Percentiles rank a stretch among this genome's conserved stretches.
Evolutionary conservation across 2,329 filamentous ascomycete genomes (phyloP).

Genomic region (Trichoderma breve): DNA sequence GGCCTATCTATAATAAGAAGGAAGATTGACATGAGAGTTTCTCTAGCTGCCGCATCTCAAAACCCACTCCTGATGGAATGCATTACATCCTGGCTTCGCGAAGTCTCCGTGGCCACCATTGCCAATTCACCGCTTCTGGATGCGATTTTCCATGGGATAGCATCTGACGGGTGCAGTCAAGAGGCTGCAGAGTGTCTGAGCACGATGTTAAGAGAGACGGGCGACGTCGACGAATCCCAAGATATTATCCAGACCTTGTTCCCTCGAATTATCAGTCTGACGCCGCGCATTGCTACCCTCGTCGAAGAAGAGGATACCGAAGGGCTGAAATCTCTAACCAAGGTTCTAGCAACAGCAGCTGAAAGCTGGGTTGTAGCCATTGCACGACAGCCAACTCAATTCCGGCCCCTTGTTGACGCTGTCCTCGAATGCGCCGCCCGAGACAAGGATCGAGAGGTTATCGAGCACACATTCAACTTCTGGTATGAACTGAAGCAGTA

Average conservation of each 20-base stretch:
- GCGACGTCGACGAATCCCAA: conserved; percentile 88
- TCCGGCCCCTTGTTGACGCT: conserved; percentile 81
- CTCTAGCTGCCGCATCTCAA: conserved; percentile 67
- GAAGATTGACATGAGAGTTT: neutral
- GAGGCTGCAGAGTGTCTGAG: conserved; percentile 90
- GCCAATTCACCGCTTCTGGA: conserved; percentile 83
- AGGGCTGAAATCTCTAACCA: conserved; percentile 81
- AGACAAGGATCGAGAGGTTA: conserved; percentile 86
- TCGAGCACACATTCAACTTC: conserved; percentile 91
- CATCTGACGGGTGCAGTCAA: conserved; percentile 75
- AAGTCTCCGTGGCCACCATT: conserved; percentile 80
- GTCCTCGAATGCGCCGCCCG: conserved; percentile 88
- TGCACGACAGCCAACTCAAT: conserved; percentile 76
- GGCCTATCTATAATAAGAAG: neutral
- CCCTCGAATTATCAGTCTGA: conserved; percentile 73
- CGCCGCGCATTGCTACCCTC: conserved; percentile 70
- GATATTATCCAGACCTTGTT: conserved; percentile 79
- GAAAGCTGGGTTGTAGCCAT: conserved; percentile 93
- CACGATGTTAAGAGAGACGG: conserved; percentile 85
- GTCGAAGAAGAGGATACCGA: conserved; percentile 82
- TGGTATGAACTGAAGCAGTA: conserved; percentile 99
- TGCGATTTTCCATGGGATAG: conserved; percentile 73
- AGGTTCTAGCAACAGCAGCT: conserved; percentile 88
- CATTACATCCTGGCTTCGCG: conserved; percentile 93
- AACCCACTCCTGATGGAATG: conserved; percentile 93